Percentiles rank a stretch among this genome's conserved stretches.
These are phyloP conservation scores for Verticillium nubilum DNA, from an alignment of 2,329 filamentous ascomycete species.

Conservation along the genomic window DNA sequence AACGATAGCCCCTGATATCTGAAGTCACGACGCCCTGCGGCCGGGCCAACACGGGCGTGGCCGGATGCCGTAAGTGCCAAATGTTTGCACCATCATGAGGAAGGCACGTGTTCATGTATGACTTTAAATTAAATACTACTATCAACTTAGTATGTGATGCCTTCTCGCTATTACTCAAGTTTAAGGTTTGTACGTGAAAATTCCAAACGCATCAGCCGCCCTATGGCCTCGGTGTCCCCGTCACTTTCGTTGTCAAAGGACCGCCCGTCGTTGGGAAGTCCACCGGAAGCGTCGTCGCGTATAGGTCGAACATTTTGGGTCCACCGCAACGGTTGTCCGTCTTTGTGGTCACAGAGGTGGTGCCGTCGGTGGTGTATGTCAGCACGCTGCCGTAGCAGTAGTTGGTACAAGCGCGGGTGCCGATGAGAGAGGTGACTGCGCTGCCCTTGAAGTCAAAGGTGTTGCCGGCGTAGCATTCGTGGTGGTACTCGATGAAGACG, in stretches of 20 bases:
- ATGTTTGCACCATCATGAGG: too few species aligned
- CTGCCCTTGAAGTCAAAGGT: slow-evolving; percentile 15
- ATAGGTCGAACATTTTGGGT: slow-evolving; percentile 26
- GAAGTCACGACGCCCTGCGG: too few species aligned
- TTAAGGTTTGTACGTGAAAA: not conserved
- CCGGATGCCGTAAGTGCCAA: too few species aligned
- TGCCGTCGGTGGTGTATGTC: slow-evolving; percentile 14
- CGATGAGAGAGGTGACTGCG: slow-evolving; percentile 18
- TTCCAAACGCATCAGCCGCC: not conserved
- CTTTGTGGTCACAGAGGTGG: slow-evolving; percentile 15
- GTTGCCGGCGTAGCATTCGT: slow-evolving; percentile 25
- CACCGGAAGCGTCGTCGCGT: slow-evolving; percentile 14
- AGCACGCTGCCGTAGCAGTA: slow-evolving; percentile 18
- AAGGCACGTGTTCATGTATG: too few species aligned
- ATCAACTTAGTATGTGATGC: not conserved
- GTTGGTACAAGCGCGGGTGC: slow-evolving; percentile 22
- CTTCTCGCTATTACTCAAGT: not conserved
- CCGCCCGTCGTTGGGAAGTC: slow-evolving; percentile 17
- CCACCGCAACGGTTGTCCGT: slow-evolving; percentile 24
- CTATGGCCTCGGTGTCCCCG: not conserved
- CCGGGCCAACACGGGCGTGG: too few species aligned
- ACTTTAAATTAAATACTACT: too few species aligned
- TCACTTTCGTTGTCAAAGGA: slow-evolving; percentile 6
- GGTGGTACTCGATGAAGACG: slow-evolving; percentile 25
- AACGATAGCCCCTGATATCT: too few species aligned